Percentiles rank a stretch among this genome's conserved stretches.
phyloP scores from a whole-genome alignment of 1,284 basidiomycete genomes.

The Peniophora sp. region DNA sequence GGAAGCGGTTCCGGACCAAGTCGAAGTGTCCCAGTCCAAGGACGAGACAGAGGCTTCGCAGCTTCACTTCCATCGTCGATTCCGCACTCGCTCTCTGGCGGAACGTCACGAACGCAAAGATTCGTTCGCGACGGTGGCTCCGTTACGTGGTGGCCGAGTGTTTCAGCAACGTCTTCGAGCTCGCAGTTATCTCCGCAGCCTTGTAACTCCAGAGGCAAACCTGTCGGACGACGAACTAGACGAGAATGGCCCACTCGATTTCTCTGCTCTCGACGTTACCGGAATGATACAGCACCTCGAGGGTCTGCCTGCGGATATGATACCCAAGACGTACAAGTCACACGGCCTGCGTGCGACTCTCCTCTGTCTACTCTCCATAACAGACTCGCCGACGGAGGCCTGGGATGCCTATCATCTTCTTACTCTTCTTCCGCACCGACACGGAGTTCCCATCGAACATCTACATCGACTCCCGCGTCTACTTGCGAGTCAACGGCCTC shows the following conservation, averaged over 20 bases:
- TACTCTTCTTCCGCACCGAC: constrained; percentile 25
- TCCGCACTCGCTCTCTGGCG: neutral
- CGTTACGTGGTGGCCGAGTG: neutral
- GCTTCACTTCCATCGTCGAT: too few relatives aligned
- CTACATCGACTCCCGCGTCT: constrained; percentile 56
- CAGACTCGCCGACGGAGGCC: constrained; percentile 35
- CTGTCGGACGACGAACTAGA: neutral
- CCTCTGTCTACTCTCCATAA: constrained; percentile 26
- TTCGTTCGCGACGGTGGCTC: neutral
- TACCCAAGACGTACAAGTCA: constrained; percentile 3
- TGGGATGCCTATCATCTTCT: constrained; percentile 52
- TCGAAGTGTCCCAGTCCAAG: too few relatives aligned
- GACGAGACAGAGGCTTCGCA: too few relatives aligned
- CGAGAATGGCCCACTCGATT: neutral
- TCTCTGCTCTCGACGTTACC: constrained; percentile 3
- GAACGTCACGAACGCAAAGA: neutral
- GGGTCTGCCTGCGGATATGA: neutral
- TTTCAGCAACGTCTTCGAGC: neutral
- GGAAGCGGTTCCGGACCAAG: too few relatives aligned
- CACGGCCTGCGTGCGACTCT: constrained; percentile 13
- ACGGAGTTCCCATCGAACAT: constrained; percentile 24
- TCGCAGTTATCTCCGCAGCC: neutral
- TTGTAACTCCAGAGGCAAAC: neutral
- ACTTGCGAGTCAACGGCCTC: constrained; percentile 41
- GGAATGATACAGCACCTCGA: constrained; percentile 8